Base-by-base conservation (phyloP, 2,329 filamentous ascomycete genomes). In the Claviceps lovelessii region DNA sequence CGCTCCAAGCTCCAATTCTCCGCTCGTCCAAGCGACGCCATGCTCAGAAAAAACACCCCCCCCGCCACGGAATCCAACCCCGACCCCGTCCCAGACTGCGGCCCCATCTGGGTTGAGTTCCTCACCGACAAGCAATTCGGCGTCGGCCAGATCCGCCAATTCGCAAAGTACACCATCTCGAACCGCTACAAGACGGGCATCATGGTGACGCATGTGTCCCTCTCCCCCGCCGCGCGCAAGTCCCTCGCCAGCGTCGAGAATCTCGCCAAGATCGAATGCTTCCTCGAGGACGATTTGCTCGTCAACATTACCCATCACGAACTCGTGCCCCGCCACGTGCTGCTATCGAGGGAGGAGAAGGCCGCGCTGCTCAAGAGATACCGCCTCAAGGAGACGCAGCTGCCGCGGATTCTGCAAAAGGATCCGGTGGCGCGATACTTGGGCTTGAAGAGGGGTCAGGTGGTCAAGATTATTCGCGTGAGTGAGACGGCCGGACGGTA, bases 271-370 rank as follows among this genome's bases (percentile, higher is more conserved):
- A 88, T 96, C 65, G 93, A 98, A 75, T 88, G 89, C 68, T 98
- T 98, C 75, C 81, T 91, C 63, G 93, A 97, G 76, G 86, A 93
- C 69, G 93, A 98, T 72, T 73, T 98, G 63, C 78, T 97, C 57
- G 90, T 98, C 71, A 98, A 98, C 73, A 97, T 98, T 70, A 97
- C 91, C 57, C 88, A 90, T 70, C 93, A 98, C 74, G 91, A 97
- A 72, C 80, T 98, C 55, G 93, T 98, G 35, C 93, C 93, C 48
- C 90, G 87, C 68, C 93, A 98, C 68, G 84, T 97, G 42, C 73
- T 97, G 57, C 81, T 98, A 55, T 95, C 88, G 64, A 80, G 83
- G 49, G 89, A 94, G 64, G 93, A 98, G 76, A 96, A 96, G 79
- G 73, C 74, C 49, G 85, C 86, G 42, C 74, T 98, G 64, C 77